Base-by-base conservation (phyloP, 768 basidiomycete species). In the Boletus tomentosulus region DNA sequence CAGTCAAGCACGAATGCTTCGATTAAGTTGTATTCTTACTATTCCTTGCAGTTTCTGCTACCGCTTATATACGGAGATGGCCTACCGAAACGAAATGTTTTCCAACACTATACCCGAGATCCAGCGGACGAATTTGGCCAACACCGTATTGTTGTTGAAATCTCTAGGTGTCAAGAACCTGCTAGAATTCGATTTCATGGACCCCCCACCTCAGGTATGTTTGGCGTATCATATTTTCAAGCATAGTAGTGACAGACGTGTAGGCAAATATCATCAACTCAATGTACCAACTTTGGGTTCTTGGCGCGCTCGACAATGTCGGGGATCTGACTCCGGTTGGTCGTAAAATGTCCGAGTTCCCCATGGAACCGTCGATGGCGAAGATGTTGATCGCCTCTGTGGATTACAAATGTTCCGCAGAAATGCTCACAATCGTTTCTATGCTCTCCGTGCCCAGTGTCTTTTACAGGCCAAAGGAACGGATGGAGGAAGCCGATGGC, bases 171-270 rank as follows among this genome's bases (percentile, higher is more conserved):
- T 99, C 39, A 97, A 97, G 76, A 93, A 98, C 67, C 73, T 98
- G 38, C 79, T 99, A 22, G 96, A 99, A 71, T 99, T 99, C 65
- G 97, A 98, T 71, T 99, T 99, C 67, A 98, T 99, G 97, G 97
- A 99, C 68, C 97, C 97, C n/a, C 97, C 97, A 22, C 97, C 97
- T n/a, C 94, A 96, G 80, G 91, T 87, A 62, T 50, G 70, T 59
- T 46, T 45, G 28, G 45, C 28, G 30, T 4, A 6, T 11, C 41
- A 16, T 28, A 38, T 38, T 15, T 31, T 1, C 3, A 8, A 28
- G 33, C 0, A 3, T 16, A 28, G 41, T 16, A 42, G 25, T 59
- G 50, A 62, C 51, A 13, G 41, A 35, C 46, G 5, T 35, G 4
- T 58, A 94, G 87, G 91, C 92, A 50, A 98, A 98, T 67, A 99